Percentiles rank a stretch among this genome's conserved stretches.
phyloP scores from a whole-genome alignment of 306 rosid species.

The Malus sieversii region DNA sequence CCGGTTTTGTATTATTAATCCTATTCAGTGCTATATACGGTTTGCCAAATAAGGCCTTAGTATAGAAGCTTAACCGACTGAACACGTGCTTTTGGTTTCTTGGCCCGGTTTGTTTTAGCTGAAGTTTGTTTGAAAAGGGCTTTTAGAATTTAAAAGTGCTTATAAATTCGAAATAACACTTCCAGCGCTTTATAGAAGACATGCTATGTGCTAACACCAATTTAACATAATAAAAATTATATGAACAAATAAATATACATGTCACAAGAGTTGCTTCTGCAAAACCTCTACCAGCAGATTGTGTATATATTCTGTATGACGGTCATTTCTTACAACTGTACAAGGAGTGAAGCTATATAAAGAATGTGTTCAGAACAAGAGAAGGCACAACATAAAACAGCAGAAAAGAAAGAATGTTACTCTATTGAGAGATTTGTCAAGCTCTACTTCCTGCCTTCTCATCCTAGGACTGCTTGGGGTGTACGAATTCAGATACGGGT shows the following conservation, averaged over 20 bases:
- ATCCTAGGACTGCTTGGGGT: constrained; percentile 45
- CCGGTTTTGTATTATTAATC: too few relatives aligned
- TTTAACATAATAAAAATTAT: background rate
- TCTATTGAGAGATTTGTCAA: constrained; percentile 69
- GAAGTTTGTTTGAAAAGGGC: background rate
- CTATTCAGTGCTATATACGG: too few relatives aligned
- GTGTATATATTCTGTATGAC: constrained; percentile 12
- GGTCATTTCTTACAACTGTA: constrained; percentile 23
- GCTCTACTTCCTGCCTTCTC: constrained; percentile 82
- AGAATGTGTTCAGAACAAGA: constrained; percentile 49
- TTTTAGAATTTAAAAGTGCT: too few relatives aligned
- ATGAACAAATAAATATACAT: constrained; percentile 2
- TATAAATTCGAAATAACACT: too few relatives aligned
- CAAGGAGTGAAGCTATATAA: constrained; percentile 5
- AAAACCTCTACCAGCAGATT: constrained; percentile 17
- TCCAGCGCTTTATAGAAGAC: background rate
- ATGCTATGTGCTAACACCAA: background rate
- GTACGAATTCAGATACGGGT: constrained; percentile 28
- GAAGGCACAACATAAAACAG: constrained; percentile 72
- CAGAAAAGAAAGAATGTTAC: constrained; percentile 69
- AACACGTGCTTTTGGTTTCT: too few relatives aligned
- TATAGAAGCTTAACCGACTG: too few relatives aligned
- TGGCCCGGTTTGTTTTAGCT: background rate
- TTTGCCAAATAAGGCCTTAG: too few relatives aligned
- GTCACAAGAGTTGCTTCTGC: background rate